Conservation (phyloP, 73 alveolate genomes). For the Symbiodinium natans region DNA sequence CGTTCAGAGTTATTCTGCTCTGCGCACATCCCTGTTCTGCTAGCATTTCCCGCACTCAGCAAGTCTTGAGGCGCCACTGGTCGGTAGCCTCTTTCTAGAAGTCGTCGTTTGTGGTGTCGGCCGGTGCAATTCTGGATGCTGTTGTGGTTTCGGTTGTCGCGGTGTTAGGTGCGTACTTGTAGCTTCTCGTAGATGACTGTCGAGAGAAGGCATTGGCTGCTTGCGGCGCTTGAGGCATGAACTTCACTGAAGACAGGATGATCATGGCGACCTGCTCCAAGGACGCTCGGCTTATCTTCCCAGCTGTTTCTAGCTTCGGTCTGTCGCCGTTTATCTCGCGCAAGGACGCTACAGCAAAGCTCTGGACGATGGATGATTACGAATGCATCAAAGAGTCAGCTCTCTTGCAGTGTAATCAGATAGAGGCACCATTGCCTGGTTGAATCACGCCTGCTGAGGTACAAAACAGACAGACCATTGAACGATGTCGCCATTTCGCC, state of each 20-base stretch:
- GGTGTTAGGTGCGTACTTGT: no score
- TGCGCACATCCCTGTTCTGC: no score
- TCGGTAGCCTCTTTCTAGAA: no score
- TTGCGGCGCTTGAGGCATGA: constrained; percentile 54
- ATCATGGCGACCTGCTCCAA: constrained; percentile 91
- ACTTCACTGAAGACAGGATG: constrained; percentile 90
- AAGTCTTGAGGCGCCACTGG: no score
- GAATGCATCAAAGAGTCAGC: constrained; percentile 84
- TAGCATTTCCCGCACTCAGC: no score
- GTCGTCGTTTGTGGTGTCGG: no score
- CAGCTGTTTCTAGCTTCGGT: no score
- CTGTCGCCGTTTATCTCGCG: not conserved
- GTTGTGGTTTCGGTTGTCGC: no score
- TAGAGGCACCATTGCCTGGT: not conserved
- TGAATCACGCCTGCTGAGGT: not conserved
- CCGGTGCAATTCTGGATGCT: no score
- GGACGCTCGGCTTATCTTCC: not conserved
- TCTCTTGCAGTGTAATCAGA: not conserved
- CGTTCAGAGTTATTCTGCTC: no score
- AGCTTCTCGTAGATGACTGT: no score
- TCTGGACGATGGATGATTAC: constrained; percentile 89
- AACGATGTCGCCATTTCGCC: constrained; percentile 96
- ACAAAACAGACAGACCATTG: constrained; percentile 88
- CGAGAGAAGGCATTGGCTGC: no score
- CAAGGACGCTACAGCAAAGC: constrained; percentile 85